Evolutionary conservation across 495 filamentous ascomycete species (phyloP).

Genomic region (Xylaria nigripes): DNA sequence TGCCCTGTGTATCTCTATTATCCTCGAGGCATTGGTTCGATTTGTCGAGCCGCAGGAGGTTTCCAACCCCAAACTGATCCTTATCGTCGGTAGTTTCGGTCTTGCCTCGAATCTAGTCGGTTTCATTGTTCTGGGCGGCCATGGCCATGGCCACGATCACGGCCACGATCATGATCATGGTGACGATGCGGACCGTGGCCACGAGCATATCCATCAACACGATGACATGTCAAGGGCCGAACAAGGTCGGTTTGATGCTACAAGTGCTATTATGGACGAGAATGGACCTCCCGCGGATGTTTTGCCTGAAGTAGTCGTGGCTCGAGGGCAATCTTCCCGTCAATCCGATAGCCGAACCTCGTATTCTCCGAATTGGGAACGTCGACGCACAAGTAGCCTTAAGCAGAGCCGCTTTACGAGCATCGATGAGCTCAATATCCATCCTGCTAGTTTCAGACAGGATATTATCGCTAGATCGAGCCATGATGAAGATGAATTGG

Average conservation of each 20-base stretch:
- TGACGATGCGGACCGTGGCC: slow-evolving; percentile 34
- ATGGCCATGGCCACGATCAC: slow-evolving; percentile 74
- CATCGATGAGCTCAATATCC: slow-evolving; percentile 68
- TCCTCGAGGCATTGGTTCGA: slow-evolving; percentile 85
- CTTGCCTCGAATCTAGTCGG: slow-evolving; percentile 87
- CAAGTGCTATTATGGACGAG: slow-evolving; percentile 15
- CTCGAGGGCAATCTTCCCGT: slow-evolving; percentile 19
- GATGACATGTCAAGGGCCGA: slow-evolving; percentile 21
- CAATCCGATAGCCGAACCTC: slow-evolving; percentile 26
- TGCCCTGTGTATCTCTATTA: slow-evolving; percentile 88
- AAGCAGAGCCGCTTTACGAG: slow-evolving; percentile 45
- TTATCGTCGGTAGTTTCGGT: slow-evolving; percentile 78
- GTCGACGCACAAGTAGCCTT: slow-evolving; percentile 45
- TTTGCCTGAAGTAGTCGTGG: slow-evolving; percentile 38
- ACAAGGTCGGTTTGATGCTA: slow-evolving; percentile 17
- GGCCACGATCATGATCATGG: slow-evolving; percentile 37
- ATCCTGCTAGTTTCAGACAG: slow-evolving; percentile 85
- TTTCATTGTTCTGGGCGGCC: slow-evolving; percentile 83
- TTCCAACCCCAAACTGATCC: slow-evolving; percentile 70
- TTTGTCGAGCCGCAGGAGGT: slow-evolving; percentile 85
- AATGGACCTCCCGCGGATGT: slow-evolving; percentile 32
- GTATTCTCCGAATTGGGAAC: slow-evolving; percentile 28
- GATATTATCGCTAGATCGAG: slow-evolving; percentile 69
- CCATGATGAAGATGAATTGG: slow-evolving; percentile 37
- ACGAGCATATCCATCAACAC: slow-evolving; percentile 31